These are phyloP conservation scores for Ogataea degrootiae DNA, from an alignment of 805 yeast species.

Conservation along the genomic window DNA sequence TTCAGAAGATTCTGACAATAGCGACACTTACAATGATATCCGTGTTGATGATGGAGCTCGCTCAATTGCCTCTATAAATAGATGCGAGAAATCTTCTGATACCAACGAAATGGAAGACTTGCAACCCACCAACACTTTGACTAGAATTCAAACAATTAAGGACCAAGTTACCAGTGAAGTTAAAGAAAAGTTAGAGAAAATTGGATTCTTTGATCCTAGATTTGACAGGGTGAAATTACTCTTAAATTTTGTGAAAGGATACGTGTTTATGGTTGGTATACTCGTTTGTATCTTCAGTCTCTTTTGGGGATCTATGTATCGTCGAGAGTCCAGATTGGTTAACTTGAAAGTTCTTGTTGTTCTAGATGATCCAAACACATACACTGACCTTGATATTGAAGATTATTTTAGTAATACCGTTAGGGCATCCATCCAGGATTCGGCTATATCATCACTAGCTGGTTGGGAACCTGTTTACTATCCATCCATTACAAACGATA, in stretches of 20 bases:
- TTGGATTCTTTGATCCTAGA: conserved; percentile 25
- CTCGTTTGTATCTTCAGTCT: conserved; percentile 35
- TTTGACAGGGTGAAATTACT: conserved; percentile 12
- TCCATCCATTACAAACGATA: conserved; percentile 27
- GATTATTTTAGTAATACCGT: conserved; percentile 28
- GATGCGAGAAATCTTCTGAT: background rate
- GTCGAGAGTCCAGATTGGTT: conserved; percentile 24
- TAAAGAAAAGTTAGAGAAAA: conserved; percentile 16
- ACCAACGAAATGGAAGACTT: background rate
- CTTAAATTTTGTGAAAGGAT: conserved; percentile 20
- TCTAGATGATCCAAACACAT: conserved; percentile 10
- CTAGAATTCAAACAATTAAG: conserved; percentile 10
- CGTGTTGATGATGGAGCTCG: background rate
- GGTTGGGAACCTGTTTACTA: conserved; percentile 19
- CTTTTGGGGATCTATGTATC: conserved; percentile 40
- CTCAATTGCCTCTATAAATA: background rate
- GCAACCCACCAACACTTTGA: conserved; percentile 1
- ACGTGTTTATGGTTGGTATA: conserved; percentile 28
- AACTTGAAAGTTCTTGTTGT: conserved; percentile 34
- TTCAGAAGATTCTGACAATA: conserved; percentile 5
- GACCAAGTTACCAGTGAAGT: conserved; percentile 15
- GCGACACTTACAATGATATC: conserved; percentile 1
- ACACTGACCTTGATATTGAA: conserved; percentile 16
- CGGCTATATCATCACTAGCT: conserved; percentile 11
- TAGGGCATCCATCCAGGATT: conserved; percentile 16